A percentile compares a stretch with the other conserved stretches of the same genome.
These are phyloP conservation scores for Cylindrodendrum hubeiense DNA, from an alignment of 2,329 filamentous ascomycete species.

Conservation along the genomic window DNA sequence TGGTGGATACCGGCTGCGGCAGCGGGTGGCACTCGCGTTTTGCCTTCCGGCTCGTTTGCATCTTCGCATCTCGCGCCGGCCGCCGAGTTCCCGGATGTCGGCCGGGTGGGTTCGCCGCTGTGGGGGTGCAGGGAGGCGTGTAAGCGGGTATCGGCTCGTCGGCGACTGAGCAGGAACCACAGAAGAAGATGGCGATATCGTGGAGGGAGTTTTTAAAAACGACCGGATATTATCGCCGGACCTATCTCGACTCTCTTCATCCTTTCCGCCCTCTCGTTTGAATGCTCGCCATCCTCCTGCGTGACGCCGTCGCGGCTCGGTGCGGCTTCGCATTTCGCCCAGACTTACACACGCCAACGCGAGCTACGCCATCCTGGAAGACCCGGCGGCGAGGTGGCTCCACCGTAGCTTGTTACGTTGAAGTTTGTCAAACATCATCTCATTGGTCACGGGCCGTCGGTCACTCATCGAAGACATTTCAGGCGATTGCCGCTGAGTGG, in stretches of 20 bases:
- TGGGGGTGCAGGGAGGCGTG: background rate
- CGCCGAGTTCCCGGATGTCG: slow-evolving; percentile 22
- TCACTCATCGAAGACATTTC: slow-evolving; percentile 1
- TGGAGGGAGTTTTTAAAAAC: background rate
- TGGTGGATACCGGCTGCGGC: background rate
- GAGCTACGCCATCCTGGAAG: background rate
- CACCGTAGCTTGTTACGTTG: background rate
- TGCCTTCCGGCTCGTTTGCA: background rate
- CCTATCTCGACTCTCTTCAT: background rate
- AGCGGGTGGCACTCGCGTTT: background rate
- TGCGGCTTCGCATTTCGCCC: slow-evolving; percentile 12
- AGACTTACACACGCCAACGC: background rate
- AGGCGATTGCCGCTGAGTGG: background rate
- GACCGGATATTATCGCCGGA: too few relatives aligned
- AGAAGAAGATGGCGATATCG: background rate
- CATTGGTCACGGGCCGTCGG: slow-evolving; percentile 20
- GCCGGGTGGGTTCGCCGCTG: slow-evolving; percentile 10
- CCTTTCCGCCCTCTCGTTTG: background rate
- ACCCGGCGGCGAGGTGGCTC: background rate
- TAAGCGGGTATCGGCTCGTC: slow-evolving; percentile 25
- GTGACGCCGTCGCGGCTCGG: slow-evolving; percentile 8
- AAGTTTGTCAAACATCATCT: background rate
- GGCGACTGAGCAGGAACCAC: background rate
- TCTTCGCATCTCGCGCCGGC: background rate
- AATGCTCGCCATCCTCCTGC: background rate